Conservation (phyloP, 768 basidiomycete genomes). For the Pisolithus marmoratus region DNA sequence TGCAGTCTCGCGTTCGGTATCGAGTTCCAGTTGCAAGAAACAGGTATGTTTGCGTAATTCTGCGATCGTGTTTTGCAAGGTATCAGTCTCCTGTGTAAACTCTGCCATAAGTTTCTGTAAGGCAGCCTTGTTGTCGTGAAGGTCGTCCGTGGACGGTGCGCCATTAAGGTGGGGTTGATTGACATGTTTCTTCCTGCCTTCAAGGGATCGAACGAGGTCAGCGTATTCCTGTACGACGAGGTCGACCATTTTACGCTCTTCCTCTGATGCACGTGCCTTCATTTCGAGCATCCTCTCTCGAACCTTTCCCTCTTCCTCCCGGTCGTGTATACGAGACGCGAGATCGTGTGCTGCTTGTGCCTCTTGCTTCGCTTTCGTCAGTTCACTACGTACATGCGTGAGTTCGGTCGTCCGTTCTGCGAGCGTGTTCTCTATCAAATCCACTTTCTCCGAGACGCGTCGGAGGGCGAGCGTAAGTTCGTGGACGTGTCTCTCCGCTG, state of each 20-base stretch:
- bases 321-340: conserved; percentile 45
- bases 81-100: conserved; percentile 43
- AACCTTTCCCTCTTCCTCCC: conserved; percentile 47
- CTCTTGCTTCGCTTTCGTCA: conserved; percentile 34
- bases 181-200: conserved; percentile 37
- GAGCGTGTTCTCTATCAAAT: conserved; percentile 52
- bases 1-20: conserved; percentile 40
- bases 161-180: conserved; percentile 2
- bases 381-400: conserved; percentile 36
- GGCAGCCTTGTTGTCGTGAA: conserved; percentile 44
- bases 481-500: conserved; percentile 34
- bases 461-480: conserved; percentile 67
- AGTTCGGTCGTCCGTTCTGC: conserved; percentile 45
- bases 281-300: conserved; percentile 46
- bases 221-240: conserved; percentile 69
- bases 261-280: conserved; percentile 43
- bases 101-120: conserved; percentile 46
- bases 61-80: conserved; percentile 38
- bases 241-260: conserved; percentile 58
- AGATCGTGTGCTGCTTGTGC: conserved; percentile 52
- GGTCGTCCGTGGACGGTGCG: conserved; percentile 27
- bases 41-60: conserved; percentile 42
- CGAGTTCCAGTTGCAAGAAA: conserved; percentile 34
- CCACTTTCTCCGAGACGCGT: conserved; percentile 62
- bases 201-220: conserved; percentile 61